phyloP scores from a whole-genome alignment of 352 stramenopile genomes.

The Hyaloperonospora brassicae region DNA sequence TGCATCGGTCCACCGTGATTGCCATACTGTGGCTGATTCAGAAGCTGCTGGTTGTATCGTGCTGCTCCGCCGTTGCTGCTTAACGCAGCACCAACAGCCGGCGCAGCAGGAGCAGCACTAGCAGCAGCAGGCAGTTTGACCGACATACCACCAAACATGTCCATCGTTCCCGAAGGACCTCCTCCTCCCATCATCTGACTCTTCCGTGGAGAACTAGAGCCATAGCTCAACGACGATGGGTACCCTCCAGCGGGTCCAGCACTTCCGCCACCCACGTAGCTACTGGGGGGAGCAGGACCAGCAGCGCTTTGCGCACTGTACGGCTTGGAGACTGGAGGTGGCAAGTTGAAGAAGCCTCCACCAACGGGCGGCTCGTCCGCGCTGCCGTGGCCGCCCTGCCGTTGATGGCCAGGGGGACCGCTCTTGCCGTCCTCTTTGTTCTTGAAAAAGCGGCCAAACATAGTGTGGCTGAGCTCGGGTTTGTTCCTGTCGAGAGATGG shows the following conservation, averaged over 20 bases:
- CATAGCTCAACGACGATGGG: slow-evolving; percentile 14
- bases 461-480: slow-evolving; percentile 13
- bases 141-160: slow-evolving; percentile 80
- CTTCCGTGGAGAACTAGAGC: slow-evolving; percentile 14
- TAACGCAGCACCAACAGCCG: no score
- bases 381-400: slow-evolving; percentile 15
- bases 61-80: slow-evolving; percentile 8
- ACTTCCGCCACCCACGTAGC: slow-evolving; percentile 9
- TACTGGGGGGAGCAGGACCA: slow-evolving; percentile 9
- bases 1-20: slow-evolving; percentile 14
- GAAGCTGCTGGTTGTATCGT: slow-evolving; percentile 15
- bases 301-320: slow-evolving; percentile 20
- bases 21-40: slow-evolving; percentile 24
- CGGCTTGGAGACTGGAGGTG: slow-evolving; percentile 50
- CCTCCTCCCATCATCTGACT: slow-evolving; percentile 7
- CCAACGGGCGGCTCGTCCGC: slow-evolving; percentile 35
- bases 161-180: slow-evolving; percentile 14
- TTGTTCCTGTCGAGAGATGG: no score
- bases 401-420: slow-evolving; percentile 48
- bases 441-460: slow-evolving; percentile 80
- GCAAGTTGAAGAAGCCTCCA: slow-evolving; percentile 82
- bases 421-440: slow-evolving; percentile 73
- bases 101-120: neutral
- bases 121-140: slow-evolving; percentile 30
- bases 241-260: slow-evolving; percentile 12